phyloP scores from a whole-genome alignment of 2,329 filamentous ascomycete species.

The Diaporthe sp. region DNA sequence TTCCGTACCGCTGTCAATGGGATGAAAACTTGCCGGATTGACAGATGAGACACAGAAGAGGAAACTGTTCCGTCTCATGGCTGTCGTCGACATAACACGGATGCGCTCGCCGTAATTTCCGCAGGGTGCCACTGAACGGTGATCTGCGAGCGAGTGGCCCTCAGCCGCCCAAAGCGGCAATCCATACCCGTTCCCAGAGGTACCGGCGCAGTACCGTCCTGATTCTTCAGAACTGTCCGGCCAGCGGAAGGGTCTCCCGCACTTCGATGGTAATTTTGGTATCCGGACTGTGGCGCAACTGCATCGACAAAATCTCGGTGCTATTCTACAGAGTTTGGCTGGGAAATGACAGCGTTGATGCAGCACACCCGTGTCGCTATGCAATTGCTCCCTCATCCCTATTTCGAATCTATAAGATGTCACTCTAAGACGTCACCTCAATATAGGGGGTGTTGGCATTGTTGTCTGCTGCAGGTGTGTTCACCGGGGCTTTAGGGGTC shows the following conservation, averaged over 20 bases:
- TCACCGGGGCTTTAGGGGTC: not conserved
- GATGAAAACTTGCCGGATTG: slow-evolving; percentile 12
- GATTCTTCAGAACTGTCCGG: not conserved
- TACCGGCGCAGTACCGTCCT: slow-evolving; percentile 12
- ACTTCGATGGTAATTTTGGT: not conserved
- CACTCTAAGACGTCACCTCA: slow-evolving; percentile 24
- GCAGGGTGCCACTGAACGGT: slow-evolving; percentile 37
- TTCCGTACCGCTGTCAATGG: slow-evolving; percentile 30
- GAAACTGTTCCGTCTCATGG: slow-evolving; percentile 29
- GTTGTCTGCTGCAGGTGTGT: not conserved
- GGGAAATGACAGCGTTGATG: slow-evolving; percentile 34
- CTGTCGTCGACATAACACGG: slow-evolving; percentile 16
- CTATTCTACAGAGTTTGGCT: slow-evolving; percentile 26
- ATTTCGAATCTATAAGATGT: slow-evolving; percentile 18
- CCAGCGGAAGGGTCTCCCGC: slow-evolving; percentile 7
- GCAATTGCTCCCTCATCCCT: slow-evolving; percentile 3
- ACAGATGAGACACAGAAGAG: slow-evolving; percentile 32
- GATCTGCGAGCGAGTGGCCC: slow-evolving; percentile 30
- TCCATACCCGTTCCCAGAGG: slow-evolving; percentile 16
- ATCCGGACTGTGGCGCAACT: not conserved
- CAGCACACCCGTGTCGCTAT: not conserved
- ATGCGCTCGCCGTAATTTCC: slow-evolving; percentile 39
- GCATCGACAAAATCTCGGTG: slow-evolving; percentile 29
- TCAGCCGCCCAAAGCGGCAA: slow-evolving; percentile 22
- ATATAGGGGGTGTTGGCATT: not conserved